A percentile compares a stretch with the other conserved stretches of the same genome.
Evolutionary conservation across 129 eudicot genomes (phyloP).

Genomic region (Logfia minima): DNA sequence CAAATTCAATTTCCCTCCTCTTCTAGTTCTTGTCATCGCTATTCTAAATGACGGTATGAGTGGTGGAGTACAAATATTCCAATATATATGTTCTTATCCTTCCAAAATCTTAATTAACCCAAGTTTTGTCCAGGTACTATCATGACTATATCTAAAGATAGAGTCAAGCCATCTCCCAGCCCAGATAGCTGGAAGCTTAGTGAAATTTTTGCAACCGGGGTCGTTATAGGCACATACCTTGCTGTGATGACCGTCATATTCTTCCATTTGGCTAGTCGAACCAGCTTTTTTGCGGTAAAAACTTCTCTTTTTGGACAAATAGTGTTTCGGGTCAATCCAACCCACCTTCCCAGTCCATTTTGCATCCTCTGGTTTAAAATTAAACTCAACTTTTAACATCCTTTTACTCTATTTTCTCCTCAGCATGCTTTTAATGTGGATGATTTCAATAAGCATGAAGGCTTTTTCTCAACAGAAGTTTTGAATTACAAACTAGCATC

Average conservation of each 20-base stretch:
- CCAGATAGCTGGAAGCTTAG: conserved; percentile 58
- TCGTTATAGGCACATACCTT: conserved; percentile 51
- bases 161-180: conserved; percentile 57
- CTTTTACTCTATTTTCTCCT: conserved; percentile 4
- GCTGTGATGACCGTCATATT: conserved; percentile 50
- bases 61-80: neutral
- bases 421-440: conserved; percentile 37
- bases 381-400: conserved; percentile 3
- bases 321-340: neutral
- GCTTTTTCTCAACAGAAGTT: neutral
- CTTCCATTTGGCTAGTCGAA: conserved; percentile 43
- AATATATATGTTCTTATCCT: neutral
- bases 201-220: conserved; percentile 55
- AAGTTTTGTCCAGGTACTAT: conserved; percentile 40
- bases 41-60: conserved; percentile 55
- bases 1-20: conserved; percentile 52
- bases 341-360: neutral
- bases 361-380: neutral
- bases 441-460: conserved; percentile 27
- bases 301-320: neutral
- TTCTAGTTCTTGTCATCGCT: conserved; percentile 59
- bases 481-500: conserved; percentile 43
- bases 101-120: neutral
- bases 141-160: conserved; percentile 54
- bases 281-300: conserved; percentile 45